Base-by-base conservation (phyloP, 257 asterid species). In the Primulina huaijiensis region DNA sequence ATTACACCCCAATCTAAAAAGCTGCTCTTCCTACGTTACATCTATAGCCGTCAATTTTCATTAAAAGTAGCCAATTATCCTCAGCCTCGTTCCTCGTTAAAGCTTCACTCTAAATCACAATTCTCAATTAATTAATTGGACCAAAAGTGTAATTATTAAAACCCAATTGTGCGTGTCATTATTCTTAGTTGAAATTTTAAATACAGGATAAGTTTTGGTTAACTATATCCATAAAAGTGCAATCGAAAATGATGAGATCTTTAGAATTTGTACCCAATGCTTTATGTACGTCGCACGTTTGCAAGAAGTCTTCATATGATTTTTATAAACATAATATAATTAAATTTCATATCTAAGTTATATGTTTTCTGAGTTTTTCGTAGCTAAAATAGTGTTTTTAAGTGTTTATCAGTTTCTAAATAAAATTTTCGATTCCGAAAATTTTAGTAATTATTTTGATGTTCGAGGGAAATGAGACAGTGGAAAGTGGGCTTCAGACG, bases 1-100 rank as follows among this genome's bases (percentile, higher is more conserved):
- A 79, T 82, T 80, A 77, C 83, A 64, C 5, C 70, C 69, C 68
- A 81, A 87, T 87, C 90, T 78, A 61, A 71, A 82, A 87, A 84
- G 90, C 85, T 74, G 89, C 71, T 29, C 71, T 46, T 58, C 62
- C 58, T 76, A 66, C 87, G 78, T 84, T 76, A 68, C 72, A 19
- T 60, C 75, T 67, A 64, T 56, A 75, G 80, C 82, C 86, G 82
- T 78, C 83, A 68, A 74, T 67, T 68, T 74, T 68, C 78, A 59
- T 67, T 53, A 74, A 65, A 81, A 76, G 70, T 69, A 75, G 74
- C 79, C 72, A 68, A 53, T 25, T 64, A 74, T 74, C 77, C 77
- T 76, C 71, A 57, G 33, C 81, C 79, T 77, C 82, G 77, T 59
- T 77, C 30, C 71, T 20, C 69, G 66, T 77, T 14, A 67, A 70